These are phyloP conservation scores for Talaromyces sp. DNA, from an alignment of 2,329 filamentous ascomycete genomes.

Conservation along the genomic window DNA sequence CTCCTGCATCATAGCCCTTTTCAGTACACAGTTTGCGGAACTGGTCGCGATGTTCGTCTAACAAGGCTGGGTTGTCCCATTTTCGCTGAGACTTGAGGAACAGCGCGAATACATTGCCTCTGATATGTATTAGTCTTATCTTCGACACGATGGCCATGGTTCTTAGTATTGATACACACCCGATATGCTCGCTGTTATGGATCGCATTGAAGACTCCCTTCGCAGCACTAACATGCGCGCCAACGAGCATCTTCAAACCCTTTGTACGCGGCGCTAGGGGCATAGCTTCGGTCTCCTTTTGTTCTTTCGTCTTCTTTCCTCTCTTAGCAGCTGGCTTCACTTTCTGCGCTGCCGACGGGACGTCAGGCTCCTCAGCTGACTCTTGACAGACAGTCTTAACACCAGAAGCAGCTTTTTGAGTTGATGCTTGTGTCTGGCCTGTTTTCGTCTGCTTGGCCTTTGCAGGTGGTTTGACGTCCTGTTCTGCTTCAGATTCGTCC, in stretches of 20 bases:
- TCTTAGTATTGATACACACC: conserved; percentile 48
- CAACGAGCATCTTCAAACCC: conserved; percentile 79
- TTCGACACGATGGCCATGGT: not conserved
- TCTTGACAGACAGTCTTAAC: not conserved
- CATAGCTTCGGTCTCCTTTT: conserved; percentile 58
- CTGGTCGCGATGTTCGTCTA: conserved; percentile 65
- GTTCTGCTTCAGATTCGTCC: conserved; percentile 21
- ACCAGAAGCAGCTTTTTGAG: conserved; percentile 15
- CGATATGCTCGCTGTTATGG: conserved; percentile 75
- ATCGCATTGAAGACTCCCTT: conserved; percentile 87
- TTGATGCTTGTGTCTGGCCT: conserved; percentile 3
- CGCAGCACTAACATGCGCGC: conserved; percentile 87
- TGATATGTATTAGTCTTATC: conserved; percentile 24
- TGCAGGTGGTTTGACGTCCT: conserved; percentile 2
- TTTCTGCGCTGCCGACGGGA: conserved; percentile 55
- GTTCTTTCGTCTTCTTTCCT: conserved; percentile 58
- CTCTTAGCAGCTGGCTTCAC: conserved; percentile 40
- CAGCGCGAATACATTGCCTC: conserved; percentile 88
- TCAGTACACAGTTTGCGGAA: conserved; percentile 71
- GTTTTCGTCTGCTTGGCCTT: conserved; percentile 18
- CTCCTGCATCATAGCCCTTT: conserved; percentile 70
- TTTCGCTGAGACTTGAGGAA: conserved; percentile 97
- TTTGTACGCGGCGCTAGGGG: conserved; percentile 71
- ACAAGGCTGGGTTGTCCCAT: conserved; percentile 82
- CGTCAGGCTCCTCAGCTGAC: conserved; percentile 18